These are phyloP conservation scores for Mrakia blollopis DNA, from an alignment of 768 basidiomycete genomes.

Conservation along the genomic window DNA sequence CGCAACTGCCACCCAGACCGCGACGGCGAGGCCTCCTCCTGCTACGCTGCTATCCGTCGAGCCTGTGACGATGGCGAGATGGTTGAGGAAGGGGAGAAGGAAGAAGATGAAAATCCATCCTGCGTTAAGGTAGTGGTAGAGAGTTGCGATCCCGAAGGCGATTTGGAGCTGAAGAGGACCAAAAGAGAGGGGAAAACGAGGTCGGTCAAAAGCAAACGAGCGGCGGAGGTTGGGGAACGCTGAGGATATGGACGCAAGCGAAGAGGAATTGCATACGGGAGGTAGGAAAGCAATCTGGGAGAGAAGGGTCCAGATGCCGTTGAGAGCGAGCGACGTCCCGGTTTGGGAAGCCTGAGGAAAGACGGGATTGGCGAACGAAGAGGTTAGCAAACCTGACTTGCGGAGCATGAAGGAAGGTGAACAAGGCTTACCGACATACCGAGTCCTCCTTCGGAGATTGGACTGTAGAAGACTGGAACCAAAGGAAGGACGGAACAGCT, in stretches of 20 bases:
- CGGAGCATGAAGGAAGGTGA: no score
- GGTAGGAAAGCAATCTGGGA: slow-evolving; percentile 19
- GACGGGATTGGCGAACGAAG: background rate
- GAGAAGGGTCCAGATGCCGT: slow-evolving; percentile 13
- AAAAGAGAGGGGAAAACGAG: background rate
- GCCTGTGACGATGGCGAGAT: slow-evolving; percentile 1
- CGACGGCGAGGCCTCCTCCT: background rate
- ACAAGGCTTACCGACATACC: background rate
- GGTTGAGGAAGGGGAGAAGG: slow-evolving; percentile 16
- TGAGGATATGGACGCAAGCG: background rate
- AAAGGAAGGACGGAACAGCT: background rate
- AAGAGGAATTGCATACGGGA: background rate
- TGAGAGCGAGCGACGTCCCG: slow-evolving; percentile 19
- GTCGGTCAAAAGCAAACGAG: background rate
- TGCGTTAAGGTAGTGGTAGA: slow-evolving; percentile 17
- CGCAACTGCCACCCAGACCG: slow-evolving; percentile 6
- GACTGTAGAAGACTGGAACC: slow-evolving; percentile 10
- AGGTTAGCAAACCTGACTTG: no score
- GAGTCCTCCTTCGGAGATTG: slow-evolving; percentile 16
- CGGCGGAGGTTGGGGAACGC: no score
- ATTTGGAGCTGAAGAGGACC: slow-evolving; percentile 9
- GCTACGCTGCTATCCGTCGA: background rate
- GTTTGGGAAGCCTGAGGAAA: slow-evolving; percentile 4
- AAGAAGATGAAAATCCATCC: slow-evolving; percentile 25
- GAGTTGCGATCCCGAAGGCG: slow-evolving; percentile 10